Percentiles rank a stretch among this genome's conserved stretches.
Evolutionary conservation across 768 basidiomycete species (phyloP).

Genomic region (Tulasnella sp.): DNA sequence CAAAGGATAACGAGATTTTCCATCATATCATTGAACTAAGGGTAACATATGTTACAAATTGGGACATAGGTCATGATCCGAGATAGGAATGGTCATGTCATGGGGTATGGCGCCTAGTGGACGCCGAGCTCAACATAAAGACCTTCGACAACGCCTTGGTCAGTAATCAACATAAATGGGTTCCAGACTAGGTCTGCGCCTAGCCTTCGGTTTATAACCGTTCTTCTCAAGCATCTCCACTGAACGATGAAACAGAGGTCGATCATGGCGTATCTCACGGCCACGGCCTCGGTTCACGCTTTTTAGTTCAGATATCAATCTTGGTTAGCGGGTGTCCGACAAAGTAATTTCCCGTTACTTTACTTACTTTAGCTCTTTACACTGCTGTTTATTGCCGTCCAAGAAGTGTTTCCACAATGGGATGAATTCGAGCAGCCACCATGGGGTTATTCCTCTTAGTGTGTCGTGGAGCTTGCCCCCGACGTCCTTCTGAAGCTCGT

Average conservation of each 20-base stretch:
- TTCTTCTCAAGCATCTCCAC: not conserved
- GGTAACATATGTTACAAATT: not conserved
- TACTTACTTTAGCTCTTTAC: not conserved
- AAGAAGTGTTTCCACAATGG: conserved; percentile 11
- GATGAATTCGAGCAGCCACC: not conserved
- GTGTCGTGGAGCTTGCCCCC: not conserved
- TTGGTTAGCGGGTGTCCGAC: not conserved
- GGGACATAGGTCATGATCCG: not conserved
- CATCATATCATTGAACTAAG: not conserved
- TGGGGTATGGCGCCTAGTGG: not conserved
- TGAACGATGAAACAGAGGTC: not conserved
- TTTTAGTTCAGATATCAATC: not conserved
- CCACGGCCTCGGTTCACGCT: not conserved
- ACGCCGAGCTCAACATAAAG: not conserved
- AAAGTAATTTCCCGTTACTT: not conserved
- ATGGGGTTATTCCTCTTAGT: not conserved
- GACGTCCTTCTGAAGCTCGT: not conserved
- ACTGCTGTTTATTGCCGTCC: not conserved
- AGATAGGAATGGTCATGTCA: not conserved
- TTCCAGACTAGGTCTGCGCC: not conserved
- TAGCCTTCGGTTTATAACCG: not conserved
- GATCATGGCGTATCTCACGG: not conserved
- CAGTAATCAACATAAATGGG: not conserved
- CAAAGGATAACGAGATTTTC: too few species aligned
- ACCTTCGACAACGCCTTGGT: not conserved